Percentiles rank a stretch among this genome's conserved stretches.
These are phyloP conservation scores for Claviceps sp. DNA, from an alignment of 2,329 filamentous ascomycete genomes.

Conservation along the genomic window DNA sequence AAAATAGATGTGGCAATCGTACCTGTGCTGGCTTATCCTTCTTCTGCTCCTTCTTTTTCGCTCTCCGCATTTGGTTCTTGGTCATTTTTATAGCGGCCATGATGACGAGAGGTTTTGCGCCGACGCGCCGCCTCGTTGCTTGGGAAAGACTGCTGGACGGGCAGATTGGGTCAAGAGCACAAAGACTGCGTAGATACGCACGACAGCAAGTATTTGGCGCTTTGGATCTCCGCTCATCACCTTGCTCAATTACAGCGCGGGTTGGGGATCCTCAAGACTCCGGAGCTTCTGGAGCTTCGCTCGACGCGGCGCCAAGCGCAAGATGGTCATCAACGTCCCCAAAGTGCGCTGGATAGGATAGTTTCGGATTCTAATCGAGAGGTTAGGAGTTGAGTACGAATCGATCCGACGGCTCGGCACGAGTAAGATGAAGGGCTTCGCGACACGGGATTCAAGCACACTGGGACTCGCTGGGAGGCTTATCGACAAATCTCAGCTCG, in stretches of 20 bases:
- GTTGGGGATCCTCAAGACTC: neutral
- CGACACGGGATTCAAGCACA: neutral
- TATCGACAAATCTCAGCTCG: neutral
- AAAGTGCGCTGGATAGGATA: neutral
- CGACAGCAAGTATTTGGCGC: slow-evolving; percentile 20
- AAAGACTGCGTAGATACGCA: slow-evolving; percentile 22
- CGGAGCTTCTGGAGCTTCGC: neutral
- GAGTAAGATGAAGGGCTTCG: neutral
- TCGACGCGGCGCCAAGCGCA: neutral
- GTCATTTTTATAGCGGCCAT: slow-evolving; percentile 63
- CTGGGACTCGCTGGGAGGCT: neutral
- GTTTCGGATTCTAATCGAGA: neutral
- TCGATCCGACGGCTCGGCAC: neutral
- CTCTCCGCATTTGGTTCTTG: slow-evolving; percentile 87
- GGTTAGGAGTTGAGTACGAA: neutral
- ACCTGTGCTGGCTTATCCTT: slow-evolving; percentile 47
- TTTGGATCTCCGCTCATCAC: slow-evolving; percentile 26
- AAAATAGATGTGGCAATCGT: neutral
- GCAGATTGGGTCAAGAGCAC: slow-evolving; percentile 22
- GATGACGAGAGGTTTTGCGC: slow-evolving; percentile 18
- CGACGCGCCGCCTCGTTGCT: slow-evolving; percentile 14
- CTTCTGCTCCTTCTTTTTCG: slow-evolving; percentile 90
- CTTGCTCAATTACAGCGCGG: neutral
- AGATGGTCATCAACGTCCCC: neutral
- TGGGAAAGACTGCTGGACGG: slow-evolving; percentile 17